Percentiles rank a stretch among this genome's conserved stretches.
These are phyloP conservation scores for Oryza coarctata DNA, from an alignment of 176 grass and related monocot species.

Conservation along the genomic window DNA sequence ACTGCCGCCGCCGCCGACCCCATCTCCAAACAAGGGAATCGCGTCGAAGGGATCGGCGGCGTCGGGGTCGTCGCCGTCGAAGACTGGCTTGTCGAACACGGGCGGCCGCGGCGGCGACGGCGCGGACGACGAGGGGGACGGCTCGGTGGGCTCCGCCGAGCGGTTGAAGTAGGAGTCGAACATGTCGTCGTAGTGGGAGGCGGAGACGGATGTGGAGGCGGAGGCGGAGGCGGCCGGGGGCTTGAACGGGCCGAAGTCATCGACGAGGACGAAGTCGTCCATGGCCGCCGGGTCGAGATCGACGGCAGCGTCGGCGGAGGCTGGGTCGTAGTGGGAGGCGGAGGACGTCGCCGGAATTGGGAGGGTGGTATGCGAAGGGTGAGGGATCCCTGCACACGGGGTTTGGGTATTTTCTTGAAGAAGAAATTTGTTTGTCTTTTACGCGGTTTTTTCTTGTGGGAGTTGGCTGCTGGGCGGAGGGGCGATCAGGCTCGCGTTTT, in stretches of 20 bases:
- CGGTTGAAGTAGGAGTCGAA: slow-evolving; percentile 41
- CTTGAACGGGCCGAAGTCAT: slow-evolving; percentile 21
- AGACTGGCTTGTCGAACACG: slow-evolving; percentile 45
- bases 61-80: slow-evolving; percentile 46
- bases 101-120: slow-evolving; percentile 26
- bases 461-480: neutral
- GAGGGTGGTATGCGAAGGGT: neutral
- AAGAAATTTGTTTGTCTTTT: neutral
- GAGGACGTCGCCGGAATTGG: slow-evolving; percentile 3
- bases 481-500: no score
- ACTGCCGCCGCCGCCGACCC: slow-evolving; percentile 22
- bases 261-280: slow-evolving; percentile 47
- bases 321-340: no score
- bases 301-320: neutral
- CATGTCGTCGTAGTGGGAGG: slow-evolving; percentile 44
- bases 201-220: neutral
- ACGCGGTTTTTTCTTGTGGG: no score
- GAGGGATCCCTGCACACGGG: neutral
- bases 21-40: slow-evolving; percentile 44
- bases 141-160: neutral
- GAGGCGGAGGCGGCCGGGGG: slow-evolving; percentile 22
- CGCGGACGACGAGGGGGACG: slow-evolving; percentile 30
- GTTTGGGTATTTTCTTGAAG: slow-evolving; percentile 15
- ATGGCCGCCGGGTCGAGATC: slow-evolving; percentile 24
- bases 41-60: slow-evolving; percentile 29